These are phyloP conservation scores for Scalesia atractyloides DNA, from an alignment of 129 eudicot species.

Conservation along the genomic window DNA sequence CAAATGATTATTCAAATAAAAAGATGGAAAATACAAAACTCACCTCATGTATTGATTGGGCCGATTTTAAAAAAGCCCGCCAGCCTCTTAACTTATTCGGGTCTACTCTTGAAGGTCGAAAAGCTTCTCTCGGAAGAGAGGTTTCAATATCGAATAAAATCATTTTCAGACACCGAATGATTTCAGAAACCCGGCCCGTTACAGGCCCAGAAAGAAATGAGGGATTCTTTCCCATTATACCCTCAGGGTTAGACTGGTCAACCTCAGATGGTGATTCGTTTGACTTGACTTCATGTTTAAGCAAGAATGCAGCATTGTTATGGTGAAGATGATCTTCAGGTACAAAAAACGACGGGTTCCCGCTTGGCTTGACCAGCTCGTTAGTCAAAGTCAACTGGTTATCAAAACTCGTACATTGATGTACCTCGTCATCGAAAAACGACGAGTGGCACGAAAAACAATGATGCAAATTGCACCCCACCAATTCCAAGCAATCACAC, in stretches of 20 bases:
- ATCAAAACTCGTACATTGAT: slow-evolving; percentile 35
- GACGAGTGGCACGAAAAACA: slow-evolving; percentile 72
- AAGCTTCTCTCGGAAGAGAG: slow-evolving; percentile 71
- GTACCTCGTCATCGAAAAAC: slow-evolving; percentile 46
- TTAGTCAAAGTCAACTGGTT: slow-evolving; percentile 24
- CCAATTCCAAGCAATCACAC: slow-evolving; percentile 77
- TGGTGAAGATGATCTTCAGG: slow-evolving; percentile 4
- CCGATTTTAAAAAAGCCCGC: slow-evolving; percentile 79
- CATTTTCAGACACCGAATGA: slow-evolving; percentile 61
- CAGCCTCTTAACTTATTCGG: slow-evolving; percentile 55
- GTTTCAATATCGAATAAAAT: slow-evolving; percentile 86
- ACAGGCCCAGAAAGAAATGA: slow-evolving; percentile 44
- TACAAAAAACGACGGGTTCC: slow-evolving; percentile 25
- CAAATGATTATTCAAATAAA: background rate
- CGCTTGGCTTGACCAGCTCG: slow-evolving; percentile 36
- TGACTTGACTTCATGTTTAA: slow-evolving; percentile 7
- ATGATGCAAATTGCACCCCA: slow-evolving; percentile 63
- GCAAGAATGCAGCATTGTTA: background rate
- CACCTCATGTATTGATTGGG: slow-evolving; percentile 76
- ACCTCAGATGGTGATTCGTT: slow-evolving; percentile 11
- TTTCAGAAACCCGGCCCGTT: slow-evolving; percentile 56
- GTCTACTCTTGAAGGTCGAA: slow-evolving; percentile 57
- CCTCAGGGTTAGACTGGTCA: slow-evolving; percentile 28
- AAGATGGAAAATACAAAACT: slow-evolving; percentile 19
- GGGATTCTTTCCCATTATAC: slow-evolving; percentile 18